phyloP scores from a whole-genome alignment of 2,329 filamentous ascomycete species.

The Ophiobolus disseminans region DNA sequence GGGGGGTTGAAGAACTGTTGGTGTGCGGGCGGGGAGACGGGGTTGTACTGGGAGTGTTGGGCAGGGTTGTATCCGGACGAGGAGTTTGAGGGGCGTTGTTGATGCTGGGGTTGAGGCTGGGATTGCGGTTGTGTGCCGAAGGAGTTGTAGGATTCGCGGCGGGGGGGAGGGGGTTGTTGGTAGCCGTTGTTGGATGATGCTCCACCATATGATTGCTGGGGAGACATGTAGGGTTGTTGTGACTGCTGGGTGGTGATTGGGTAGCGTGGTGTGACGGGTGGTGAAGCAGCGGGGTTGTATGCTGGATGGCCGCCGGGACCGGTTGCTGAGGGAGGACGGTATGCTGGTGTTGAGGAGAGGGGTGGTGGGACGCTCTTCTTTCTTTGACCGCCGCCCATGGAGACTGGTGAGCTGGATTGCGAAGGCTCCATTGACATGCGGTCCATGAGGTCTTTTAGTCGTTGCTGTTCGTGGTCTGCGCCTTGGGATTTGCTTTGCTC shows the following conservation, averaged over 20 bases:
- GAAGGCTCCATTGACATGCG: conserved; percentile 81
- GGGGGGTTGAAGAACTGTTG: conserved; percentile 59
- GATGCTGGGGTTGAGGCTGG: conserved; percentile 28
- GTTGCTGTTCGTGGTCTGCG: conserved; percentile 84
- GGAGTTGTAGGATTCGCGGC: conserved; percentile 45
- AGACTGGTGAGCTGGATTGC: conserved; percentile 37
- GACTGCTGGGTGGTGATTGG: conserved; percentile 40
- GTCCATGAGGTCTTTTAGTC: conserved; percentile 90
- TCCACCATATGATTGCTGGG: conserved; percentile 35
- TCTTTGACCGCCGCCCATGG: conserved; percentile 33
- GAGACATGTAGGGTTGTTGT: conserved; percentile 44
- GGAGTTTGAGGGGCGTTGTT: no score
- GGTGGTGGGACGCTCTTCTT: conserved; percentile 52
- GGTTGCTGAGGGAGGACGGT: conserved; percentile 43
- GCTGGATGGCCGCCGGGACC: conserved; percentile 44
- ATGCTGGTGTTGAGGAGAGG: conserved; percentile 40
- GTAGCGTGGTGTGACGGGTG: conserved; percentile 56
- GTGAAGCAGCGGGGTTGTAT: conserved; percentile 59
- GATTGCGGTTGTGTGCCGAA: conserved; percentile 19
- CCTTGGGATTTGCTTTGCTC: conserved; percentile 76
- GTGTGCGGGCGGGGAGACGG: conserved; percentile 62
- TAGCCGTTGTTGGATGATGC: conserved; percentile 34
- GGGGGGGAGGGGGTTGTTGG: conserved; percentile 37
- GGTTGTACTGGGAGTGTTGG: conserved; percentile 49
- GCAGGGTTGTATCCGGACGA: conserved; percentile 56